A percentile compares a stretch with the other conserved stretches of the same genome.
These are phyloP conservation scores for Lasiosphaeriaceae sp. DNA, from an alignment of 495 filamentous ascomycete species.

Conservation along the genomic window DNA sequence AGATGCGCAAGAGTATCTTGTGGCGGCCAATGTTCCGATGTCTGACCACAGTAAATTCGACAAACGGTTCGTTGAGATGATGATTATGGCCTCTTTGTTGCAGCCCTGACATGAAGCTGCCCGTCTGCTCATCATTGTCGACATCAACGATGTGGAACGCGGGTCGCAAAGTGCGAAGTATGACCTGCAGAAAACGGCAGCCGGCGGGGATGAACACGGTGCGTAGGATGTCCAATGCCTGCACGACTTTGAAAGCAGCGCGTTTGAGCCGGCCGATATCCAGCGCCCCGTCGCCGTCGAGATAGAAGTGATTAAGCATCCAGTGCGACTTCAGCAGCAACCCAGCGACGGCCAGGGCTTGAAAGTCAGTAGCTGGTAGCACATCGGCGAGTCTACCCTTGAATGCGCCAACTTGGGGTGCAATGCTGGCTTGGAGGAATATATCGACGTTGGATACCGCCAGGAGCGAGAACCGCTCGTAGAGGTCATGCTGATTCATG, in stretches of 20 bases:
- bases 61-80: constrained; percentile 50
- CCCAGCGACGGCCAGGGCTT: constrained; percentile 54
- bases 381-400: constrained; percentile 49
- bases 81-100: constrained; percentile 40
- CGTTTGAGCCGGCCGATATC: constrained; percentile 46
- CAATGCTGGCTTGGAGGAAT: constrained; percentile 50
- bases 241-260: constrained; percentile 31
- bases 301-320: constrained; percentile 52
- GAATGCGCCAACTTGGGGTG: constrained; percentile 53
- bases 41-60: constrained; percentile 51
- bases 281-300: constrained; percentile 47
- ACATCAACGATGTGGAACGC: constrained; percentile 49
- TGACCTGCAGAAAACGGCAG: constrained; percentile 56
- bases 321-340: constrained; percentile 46
- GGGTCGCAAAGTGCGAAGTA: constrained; percentile 50
- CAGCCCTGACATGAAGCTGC: constrained; percentile 22
- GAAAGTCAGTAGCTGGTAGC: constrained; percentile 59
- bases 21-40: constrained; percentile 43
- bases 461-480: constrained; percentile 47
- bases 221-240: constrained; percentile 57
- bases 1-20: constrained; percentile 57
- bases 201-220: constrained; percentile 58
- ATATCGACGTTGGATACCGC: constrained; percentile 42
- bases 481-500: constrained; percentile 15
- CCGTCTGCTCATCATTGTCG: constrained; percentile 40